A percentile compares a stretch with the other conserved stretches of the same genome.
These are phyloP conservation scores for Globisporangium polare DNA, from an alignment of 352 stramenopile genomes.

Conservation along the genomic window DNA sequence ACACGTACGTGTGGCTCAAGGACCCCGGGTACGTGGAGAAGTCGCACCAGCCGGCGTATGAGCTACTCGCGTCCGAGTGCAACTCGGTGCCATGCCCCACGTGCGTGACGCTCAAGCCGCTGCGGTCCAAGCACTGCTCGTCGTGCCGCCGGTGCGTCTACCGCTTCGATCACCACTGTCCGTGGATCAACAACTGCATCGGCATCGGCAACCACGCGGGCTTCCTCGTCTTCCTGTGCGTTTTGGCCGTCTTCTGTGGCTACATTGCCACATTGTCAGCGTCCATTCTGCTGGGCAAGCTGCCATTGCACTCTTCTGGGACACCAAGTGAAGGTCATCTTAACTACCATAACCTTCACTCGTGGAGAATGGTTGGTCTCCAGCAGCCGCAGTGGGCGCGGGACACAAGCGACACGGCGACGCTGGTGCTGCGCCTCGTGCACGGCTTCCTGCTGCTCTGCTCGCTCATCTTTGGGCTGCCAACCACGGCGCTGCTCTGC, in stretches of 20 bases:
- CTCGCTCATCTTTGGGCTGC: slow-evolving; percentile 57
- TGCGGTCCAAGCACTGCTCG: slow-evolving; percentile 79
- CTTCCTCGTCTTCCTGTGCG: slow-evolving; percentile 68
- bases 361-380: neutral
- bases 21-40: slow-evolving; percentile 71
- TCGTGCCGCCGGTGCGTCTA: slow-evolving; percentile 75
- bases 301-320: slow-evolving; percentile 35
- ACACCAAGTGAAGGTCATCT: slow-evolving; percentile 11
- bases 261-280: slow-evolving; percentile 41
- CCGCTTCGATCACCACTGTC: slow-evolving; percentile 83
- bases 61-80: slow-evolving; percentile 69
- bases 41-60: slow-evolving; percentile 56
- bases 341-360: neutral
- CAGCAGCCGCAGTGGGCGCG: slow-evolving; percentile 7
- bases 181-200: slow-evolving; percentile 86
- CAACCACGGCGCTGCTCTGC: slow-evolving; percentile 52
- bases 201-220: slow-evolving; percentile 66
- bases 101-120: slow-evolving; percentile 70
- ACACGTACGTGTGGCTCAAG: slow-evolving; percentile 78
- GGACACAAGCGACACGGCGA: slow-evolving; percentile 21
- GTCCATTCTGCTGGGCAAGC: slow-evolving; percentile 37
- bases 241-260: slow-evolving; percentile 46
- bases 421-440: slow-evolving; percentile 46
- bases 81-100: slow-evolving; percentile 69
- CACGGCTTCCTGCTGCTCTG: slow-evolving; percentile 54